Conservation (phyloP, 192 early-diverging fungal species). For the Obelidium mucronatum region DNA sequence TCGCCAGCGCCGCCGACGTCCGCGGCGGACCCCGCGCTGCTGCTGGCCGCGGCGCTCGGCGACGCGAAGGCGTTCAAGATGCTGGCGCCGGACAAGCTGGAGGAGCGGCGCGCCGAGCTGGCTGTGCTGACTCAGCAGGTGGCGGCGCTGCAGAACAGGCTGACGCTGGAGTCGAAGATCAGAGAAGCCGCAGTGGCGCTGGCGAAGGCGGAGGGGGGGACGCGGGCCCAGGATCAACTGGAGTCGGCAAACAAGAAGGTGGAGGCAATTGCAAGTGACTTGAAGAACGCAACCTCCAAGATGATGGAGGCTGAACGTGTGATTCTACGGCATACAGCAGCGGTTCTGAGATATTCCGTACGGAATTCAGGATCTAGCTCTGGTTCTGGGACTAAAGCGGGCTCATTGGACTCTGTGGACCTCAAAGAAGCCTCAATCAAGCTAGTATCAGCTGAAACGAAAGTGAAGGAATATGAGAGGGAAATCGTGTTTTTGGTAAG, state of each 20-base stretch:
- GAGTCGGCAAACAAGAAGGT: conserved; percentile 45
- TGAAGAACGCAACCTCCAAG: conserved; percentile 39
- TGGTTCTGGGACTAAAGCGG: neutral
- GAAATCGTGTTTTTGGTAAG: conserved; percentile 40
- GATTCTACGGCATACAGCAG: conserved; percentile 53
- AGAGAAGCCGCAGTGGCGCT: conserved; percentile 52
- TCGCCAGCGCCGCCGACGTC: neutral
- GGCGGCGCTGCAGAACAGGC: conserved; percentile 44
- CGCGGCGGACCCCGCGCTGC: conserved; percentile 31
- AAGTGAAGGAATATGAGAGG: conserved; percentile 51
- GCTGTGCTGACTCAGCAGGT: conserved; percentile 33
- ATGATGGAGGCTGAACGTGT: conserved; percentile 53
- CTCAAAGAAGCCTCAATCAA: conserved; percentile 29
- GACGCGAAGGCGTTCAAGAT: conserved; percentile 46
- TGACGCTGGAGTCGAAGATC: conserved; percentile 51
- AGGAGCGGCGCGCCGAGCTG: conserved; percentile 47
- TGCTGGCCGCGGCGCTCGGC: conserved; percentile 43
- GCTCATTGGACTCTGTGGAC: neutral
- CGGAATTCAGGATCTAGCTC: conserved; percentile 11
- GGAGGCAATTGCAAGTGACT: conserved; percentile 47
- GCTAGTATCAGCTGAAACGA: conserved; percentile 44
- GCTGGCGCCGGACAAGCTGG: conserved; percentile 44
- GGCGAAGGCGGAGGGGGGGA: conserved; percentile 30
- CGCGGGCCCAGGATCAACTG: conserved; percentile 39
- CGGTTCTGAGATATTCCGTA: conserved; percentile 44